These are phyloP conservation scores for Canna indica DNA, from an alignment of 176 grass and related monocot species.

Conservation along the genomic window DNA sequence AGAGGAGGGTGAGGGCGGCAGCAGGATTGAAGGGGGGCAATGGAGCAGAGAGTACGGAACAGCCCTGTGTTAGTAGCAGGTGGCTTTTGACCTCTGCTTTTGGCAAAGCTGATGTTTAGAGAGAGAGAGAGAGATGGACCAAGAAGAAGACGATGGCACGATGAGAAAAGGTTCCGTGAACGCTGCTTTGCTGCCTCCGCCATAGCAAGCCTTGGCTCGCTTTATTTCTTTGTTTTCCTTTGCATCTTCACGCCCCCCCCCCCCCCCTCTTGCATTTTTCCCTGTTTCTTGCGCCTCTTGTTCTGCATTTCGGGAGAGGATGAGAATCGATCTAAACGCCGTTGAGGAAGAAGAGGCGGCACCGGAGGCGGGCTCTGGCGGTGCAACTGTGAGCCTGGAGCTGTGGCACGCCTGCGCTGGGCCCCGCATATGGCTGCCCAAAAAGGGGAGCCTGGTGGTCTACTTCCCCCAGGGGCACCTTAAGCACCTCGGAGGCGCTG, in stretches of 20 bases:
- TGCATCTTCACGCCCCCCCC: slow-evolving; percentile 18
- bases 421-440: slow-evolving; percentile 17
- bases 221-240: slow-evolving; percentile 24
- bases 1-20: neutral
- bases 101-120: slow-evolving; percentile 10
- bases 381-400: slow-evolving; percentile 7
- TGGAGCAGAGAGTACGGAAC: slow-evolving; percentile 1
- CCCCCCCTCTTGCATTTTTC: neutral
- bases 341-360: slow-evolving; percentile 46
- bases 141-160: neutral
- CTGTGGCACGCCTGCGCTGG: slow-evolving; percentile 20
- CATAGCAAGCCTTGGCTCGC: slow-evolving; percentile 27
- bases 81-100: slow-evolving; percentile 8
- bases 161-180: neutral
- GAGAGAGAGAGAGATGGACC: neutral
- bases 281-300: neutral
- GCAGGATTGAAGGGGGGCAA: slow-evolving; percentile 11
- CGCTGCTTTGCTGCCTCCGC: neutral
- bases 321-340: slow-evolving; percentile 50
- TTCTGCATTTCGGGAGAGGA: neutral
- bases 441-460: slow-evolving; percentile 15
- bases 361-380: neutral
- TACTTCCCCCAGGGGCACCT: slow-evolving; percentile 20
- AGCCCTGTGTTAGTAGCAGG: neutral
- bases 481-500: neutral